Conservation (phyloP, 129 eudicot species). For the Helichrysum umbraculigerum region DNA sequence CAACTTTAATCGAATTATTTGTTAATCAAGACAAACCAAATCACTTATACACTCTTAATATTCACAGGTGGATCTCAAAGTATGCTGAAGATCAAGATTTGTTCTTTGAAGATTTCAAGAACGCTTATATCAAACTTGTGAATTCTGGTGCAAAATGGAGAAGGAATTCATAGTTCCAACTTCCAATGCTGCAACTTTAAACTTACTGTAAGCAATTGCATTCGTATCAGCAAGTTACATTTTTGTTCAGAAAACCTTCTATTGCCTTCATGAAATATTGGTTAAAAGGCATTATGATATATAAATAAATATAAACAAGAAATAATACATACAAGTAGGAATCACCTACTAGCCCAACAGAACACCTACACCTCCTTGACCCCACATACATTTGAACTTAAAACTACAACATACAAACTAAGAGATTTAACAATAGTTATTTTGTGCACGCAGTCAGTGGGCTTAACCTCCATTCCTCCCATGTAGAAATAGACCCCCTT, state of each 20-base stretch:
- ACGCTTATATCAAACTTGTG: constrained; percentile 78
- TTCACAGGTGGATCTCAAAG: constrained; percentile 78
- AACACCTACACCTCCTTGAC: no score
- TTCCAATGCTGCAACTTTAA: not conserved
- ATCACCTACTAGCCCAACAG: no score
- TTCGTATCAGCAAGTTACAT: constrained; percentile 8
- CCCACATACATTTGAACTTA: no score
- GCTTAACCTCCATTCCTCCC: no score
- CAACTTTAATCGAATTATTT: not conserved
- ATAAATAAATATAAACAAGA: no score
- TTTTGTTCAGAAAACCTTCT: constrained; percentile 2
- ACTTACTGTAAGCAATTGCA: constrained; percentile 13
- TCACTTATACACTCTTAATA: not conserved
- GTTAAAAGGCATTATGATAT: no score
- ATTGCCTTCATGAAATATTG: constrained; percentile 2
- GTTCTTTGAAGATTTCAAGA: constrained; percentile 84
- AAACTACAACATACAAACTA: no score
- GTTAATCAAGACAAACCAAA: constrained; percentile 4
- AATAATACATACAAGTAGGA: no score
- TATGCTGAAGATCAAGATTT: constrained; percentile 71
- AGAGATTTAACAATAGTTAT: no score
- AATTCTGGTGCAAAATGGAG: constrained; percentile 86
- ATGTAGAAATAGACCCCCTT: no score
- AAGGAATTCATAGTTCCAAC: constrained; percentile 23
- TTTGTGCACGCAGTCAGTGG: no score